phyloP scores from a whole-genome alignment of 2,329 filamentous ascomycete species.

The Curvularia hawaiiensis region DNA sequence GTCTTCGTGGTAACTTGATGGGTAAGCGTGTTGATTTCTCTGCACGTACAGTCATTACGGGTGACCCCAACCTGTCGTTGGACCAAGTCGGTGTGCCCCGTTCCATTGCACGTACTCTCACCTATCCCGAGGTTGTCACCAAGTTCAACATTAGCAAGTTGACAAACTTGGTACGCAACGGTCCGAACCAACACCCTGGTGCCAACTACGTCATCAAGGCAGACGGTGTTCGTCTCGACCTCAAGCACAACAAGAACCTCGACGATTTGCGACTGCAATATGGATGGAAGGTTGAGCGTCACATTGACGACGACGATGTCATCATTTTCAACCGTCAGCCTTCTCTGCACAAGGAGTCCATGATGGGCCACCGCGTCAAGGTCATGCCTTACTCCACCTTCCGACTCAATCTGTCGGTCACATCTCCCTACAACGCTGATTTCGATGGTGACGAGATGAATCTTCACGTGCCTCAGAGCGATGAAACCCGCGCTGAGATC shows the following conservation, averaged over 20 bases:
- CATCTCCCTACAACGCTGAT: constrained; percentile 99
- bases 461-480: constrained; percentile 96
- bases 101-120: constrained; percentile 89
- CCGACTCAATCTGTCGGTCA: constrained; percentile 95
- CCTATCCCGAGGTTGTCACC: constrained; percentile 96
- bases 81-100: constrained; percentile 97
- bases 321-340: constrained; percentile 99
- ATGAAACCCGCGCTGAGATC: constrained; percentile 95
- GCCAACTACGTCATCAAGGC: constrained; percentile 96
- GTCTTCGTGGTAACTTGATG: constrained; percentile 98
- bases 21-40: constrained; percentile 96
- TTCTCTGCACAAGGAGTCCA: constrained; percentile 98
- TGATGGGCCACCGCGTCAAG: constrained; percentile 98
- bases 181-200: constrained; percentile 92
- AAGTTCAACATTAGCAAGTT: constrained; percentile 97
- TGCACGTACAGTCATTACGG: constrained; percentile 98
- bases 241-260: constrained; percentile 89
- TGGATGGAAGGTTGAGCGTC: constrained; percentile 98
- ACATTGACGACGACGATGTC: constrained; percentile 93
- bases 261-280: constrained; percentile 88
- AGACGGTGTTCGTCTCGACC: constrained; percentile 91
- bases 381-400: constrained; percentile 99
- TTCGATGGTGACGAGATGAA: constrained; percentile 99
- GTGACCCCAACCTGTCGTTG: constrained; percentile 93
- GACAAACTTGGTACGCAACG: constrained; percentile 86